phyloP scores from a whole-genome alignment of 2,329 filamentous ascomycete genomes.

The Sclerotinia spermophila region DNA sequence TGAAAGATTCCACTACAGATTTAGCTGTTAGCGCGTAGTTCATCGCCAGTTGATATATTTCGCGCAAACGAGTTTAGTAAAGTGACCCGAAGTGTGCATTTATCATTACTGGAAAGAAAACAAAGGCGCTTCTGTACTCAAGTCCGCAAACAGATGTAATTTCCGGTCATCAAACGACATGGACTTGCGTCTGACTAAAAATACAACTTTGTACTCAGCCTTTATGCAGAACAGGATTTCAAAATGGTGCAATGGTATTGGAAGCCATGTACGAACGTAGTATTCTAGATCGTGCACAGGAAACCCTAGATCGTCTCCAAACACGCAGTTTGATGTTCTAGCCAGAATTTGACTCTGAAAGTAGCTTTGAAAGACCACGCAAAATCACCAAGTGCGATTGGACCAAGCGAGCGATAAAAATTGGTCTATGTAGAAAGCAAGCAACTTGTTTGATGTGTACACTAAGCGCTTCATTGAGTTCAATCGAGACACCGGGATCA shows the following conservation, averaged over 20 bases:
- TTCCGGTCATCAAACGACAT: background rate
- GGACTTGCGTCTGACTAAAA: background rate
- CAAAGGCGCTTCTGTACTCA: background rate
- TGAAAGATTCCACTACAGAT: constrained; percentile 58
- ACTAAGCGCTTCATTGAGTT: background rate
- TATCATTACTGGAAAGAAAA: background rate
- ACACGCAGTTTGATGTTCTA: background rate
- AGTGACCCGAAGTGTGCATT: background rate
- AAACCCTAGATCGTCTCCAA: background rate
- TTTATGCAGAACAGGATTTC: background rate
- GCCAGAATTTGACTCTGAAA: background rate
- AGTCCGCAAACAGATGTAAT: background rate
- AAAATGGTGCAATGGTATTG: background rate
- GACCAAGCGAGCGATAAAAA: background rate
- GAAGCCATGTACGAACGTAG: background rate
- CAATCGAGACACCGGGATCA: background rate
- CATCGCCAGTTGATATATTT: background rate
- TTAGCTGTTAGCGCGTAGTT: background rate
- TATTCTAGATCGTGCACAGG: background rate
- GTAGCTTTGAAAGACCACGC: background rate
- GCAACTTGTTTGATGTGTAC: background rate
- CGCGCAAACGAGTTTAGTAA: background rate
- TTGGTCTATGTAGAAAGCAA: background rate
- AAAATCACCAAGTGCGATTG: background rate
- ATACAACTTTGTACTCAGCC: constrained; percentile 3